Evolutionary conservation across 208 protist genomes (phyloP).

Genomic region (Porcisia hertigi): DNA sequence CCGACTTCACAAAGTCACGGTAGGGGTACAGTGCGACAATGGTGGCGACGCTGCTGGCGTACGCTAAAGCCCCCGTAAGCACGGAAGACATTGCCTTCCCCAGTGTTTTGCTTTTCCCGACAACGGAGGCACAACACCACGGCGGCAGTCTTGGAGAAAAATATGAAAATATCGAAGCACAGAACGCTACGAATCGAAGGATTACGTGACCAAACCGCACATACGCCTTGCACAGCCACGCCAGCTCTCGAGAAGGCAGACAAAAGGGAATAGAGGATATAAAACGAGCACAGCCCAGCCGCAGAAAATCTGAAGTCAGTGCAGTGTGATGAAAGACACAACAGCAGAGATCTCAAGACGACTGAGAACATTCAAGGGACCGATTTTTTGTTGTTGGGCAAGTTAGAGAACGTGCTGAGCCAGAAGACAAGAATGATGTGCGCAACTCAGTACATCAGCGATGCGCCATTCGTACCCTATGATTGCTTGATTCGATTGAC

Average conservation of each 20-base stretch:
- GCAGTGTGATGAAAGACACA: neutral
- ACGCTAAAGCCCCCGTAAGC: conserved; percentile 51
- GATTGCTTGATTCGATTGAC: neutral
- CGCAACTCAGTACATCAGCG: neutral
- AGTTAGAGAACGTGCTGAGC: neutral
- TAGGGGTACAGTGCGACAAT: conserved; percentile 85
- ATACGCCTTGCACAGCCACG: neutral
- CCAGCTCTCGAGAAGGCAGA: neutral
- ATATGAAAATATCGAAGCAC: neutral
- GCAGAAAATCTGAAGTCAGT: neutral
- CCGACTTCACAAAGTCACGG: conserved; percentile 79
- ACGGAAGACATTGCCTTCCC: conserved; percentile 37
- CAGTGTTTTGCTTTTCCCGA: neutral
- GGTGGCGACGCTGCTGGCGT: conserved; percentile 56
- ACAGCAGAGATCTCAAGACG: neutral
- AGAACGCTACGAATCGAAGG: neutral
- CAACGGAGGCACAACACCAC: neutral
- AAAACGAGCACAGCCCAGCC: neutral
- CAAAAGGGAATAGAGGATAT: neutral
- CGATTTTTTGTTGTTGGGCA: neutral
- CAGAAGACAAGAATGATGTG: neutral
- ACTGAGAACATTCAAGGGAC: neutral
- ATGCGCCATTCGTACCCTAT: neutral
- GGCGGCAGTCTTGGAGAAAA: neutral
- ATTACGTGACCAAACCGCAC: neutral